Evolutionary conservation across 1,139 yeast genomes (phyloP), one percentile per base, ranked within the genome.

Genomic region (Nadsonia starkeyi-henricii): DNA sequence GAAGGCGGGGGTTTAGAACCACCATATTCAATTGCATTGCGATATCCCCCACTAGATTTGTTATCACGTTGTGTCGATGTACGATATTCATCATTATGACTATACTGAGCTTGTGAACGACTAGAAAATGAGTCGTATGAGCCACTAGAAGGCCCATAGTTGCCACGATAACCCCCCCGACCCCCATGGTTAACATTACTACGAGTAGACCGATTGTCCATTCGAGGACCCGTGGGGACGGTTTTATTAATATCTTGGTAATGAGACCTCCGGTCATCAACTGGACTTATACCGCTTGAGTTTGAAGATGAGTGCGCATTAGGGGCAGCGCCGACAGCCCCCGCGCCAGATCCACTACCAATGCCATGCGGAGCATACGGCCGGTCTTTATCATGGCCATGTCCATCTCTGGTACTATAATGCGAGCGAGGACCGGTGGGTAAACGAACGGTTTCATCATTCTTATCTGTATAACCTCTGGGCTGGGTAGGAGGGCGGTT

Each of bases 391-490:
- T 23, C 28, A 23, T 23, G 5, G 5, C 28, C 28, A 23, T 23
- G 9, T 23, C 28, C 28, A 9, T 9, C 9, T 9, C 28, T 23
- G 17, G 15, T 9, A 33, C 17, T 15, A n/a, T 33, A 33, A 5
- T 13, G 15, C 12, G 39, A 33, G 4, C 39, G 39, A n/a, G 39
- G 39, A n/a, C 39, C 39, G 4, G 39, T 33, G 17, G 39, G 39
- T 12, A 13, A 15, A 33, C 39, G 39, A n/a, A 13, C 30, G 50
- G 47, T 23, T 23, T 23, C 28, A 45, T 23, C 59, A 57, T 57
- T 15, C 58, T 58, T 4, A 45, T 50, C 5, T 44, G 45, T 39
- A 21, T 41, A 18, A 23, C 20, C 12, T 13, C 26, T 30, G 18
- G 8, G 53, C 46, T 17, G 59, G 5, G 39, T 33, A n/a, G 39